A percentile compares a stretch with the other conserved stretches of the same genome.
Evolutionary conservation across 805 yeast species (phyloP).

Genomic region (Yarrowia sp.): DNA sequence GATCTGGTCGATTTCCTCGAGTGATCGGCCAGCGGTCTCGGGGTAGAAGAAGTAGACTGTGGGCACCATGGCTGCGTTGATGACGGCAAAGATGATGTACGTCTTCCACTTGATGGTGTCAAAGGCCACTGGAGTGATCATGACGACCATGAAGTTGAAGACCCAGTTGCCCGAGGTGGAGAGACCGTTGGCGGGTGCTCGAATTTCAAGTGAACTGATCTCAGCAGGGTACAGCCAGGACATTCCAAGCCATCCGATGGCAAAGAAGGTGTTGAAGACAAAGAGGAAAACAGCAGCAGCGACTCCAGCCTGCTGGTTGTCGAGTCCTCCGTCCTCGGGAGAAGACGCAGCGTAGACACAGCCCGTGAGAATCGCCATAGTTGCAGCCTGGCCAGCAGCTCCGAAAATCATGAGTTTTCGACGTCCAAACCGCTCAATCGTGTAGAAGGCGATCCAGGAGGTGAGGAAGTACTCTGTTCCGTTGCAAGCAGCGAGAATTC

Average conservation of each 20-base stretch:
- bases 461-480: conserved; percentile 1
- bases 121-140: conserved; percentile 1
- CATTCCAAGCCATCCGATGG: conserved; percentile 1
- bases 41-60: conserved; percentile 8
- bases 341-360: conserved; percentile 8
- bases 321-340: not conserved
- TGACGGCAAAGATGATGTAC: conserved; percentile 3
- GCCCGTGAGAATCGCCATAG: conserved; percentile 1
- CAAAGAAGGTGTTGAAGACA: conserved; percentile 5
- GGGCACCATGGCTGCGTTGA: conserved; percentile 1
- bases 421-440: not conserved
- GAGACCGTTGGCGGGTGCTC: not conserved
- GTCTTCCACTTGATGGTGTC: conserved; percentile 3
- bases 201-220: not conserved
- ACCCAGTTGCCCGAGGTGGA: not conserved
- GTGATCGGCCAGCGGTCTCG: not conserved
- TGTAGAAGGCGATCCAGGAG: conserved; percentile 6
- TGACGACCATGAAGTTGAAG: conserved; percentile 13
- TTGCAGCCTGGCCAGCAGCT: conserved; percentile 5
- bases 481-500: conserved; percentile 4
- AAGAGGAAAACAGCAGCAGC: conserved; percentile 2
- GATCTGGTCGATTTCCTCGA: conserved; percentile 5
- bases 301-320: conserved; percentile 36
- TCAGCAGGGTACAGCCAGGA: conserved; percentile 5
- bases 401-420: conserved; percentile 12